Evolutionary conservation across 176 grass and related monocot species (phyloP).

Genomic region (Bothriochloa decipiens): DNA sequence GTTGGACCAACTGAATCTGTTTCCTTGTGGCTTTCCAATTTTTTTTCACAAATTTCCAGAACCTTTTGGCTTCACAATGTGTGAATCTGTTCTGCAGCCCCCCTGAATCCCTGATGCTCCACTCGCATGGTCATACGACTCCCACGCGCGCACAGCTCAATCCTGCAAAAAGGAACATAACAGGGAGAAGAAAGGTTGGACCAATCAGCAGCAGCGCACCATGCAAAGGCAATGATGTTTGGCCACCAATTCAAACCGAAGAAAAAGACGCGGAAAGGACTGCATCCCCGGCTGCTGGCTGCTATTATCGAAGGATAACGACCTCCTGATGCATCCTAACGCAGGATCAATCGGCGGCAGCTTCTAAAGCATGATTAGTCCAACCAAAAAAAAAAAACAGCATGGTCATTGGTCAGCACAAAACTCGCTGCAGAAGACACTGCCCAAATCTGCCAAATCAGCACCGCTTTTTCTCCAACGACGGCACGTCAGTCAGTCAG

Average conservation of each 20-base stretch:
- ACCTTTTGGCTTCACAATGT: slow-evolving; percentile 32
- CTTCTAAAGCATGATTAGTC: slow-evolving; percentile 40
- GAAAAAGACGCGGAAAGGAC: slow-evolving; percentile 38
- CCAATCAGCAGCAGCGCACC: slow-evolving; percentile 33
- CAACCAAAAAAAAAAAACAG: slow-evolving; percentile 22
- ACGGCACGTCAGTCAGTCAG: slow-evolving; percentile 29
- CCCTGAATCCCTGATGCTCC: slow-evolving; percentile 1
- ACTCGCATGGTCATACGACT: slow-evolving; percentile 12
- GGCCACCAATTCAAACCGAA: slow-evolving; percentile 66
- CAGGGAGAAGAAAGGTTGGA: slow-evolving; percentile 34
- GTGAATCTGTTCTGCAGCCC: slow-evolving; percentile 40
- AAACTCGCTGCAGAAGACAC: slow-evolving; percentile 3
- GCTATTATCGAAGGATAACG: too few species aligned
- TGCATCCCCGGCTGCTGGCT: background rate
- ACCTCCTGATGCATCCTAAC: slow-evolving; percentile 14
- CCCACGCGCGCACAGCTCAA: slow-evolving; percentile 37
- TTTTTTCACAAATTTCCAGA: slow-evolving; percentile 22
- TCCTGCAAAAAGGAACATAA: background rate
- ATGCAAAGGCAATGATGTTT: slow-evolving; percentile 37
- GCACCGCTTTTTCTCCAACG: slow-evolving; percentile 12
- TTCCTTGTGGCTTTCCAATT: background rate
- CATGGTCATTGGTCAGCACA: background rate
- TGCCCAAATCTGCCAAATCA: slow-evolving; percentile 1
- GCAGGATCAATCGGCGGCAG: slow-evolving; percentile 16
- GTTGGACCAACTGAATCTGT: background rate